These are phyloP conservation scores for Ceriops decandra DNA, from an alignment of 345 rosid genomes.

Conservation along the genomic window DNA sequence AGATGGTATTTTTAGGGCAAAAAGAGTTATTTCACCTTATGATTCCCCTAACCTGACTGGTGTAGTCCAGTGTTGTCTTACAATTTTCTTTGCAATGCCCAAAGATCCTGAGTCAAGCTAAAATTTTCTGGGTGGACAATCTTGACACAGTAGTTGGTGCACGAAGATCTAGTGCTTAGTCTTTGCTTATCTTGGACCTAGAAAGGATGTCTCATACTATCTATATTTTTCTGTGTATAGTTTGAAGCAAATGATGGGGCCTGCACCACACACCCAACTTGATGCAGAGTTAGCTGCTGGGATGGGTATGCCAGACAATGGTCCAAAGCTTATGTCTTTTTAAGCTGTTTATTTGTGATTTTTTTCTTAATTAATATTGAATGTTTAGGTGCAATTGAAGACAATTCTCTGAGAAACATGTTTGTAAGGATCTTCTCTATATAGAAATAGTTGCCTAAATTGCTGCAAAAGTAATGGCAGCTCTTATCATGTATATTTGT, in stretches of 20 bases:
- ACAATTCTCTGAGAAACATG: no score
- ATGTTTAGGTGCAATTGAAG: not conserved
- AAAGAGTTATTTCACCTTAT: no score
- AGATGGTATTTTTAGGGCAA: no score
- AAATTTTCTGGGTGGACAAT: not conserved
- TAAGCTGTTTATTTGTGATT: conserved; percentile 26
- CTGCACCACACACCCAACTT: conserved; percentile 86
- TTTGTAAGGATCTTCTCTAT: not conserved
- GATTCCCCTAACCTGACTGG: not conserved
- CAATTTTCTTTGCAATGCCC: not conserved
- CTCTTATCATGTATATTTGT: not conserved
- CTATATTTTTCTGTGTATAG: conserved; percentile 37
- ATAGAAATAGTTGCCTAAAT: not conserved
- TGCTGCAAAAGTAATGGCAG: not conserved
- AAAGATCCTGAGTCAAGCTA: not conserved
- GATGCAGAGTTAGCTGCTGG: conserved; percentile 94
- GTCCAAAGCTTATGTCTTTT: conserved; percentile 62
- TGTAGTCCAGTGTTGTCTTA: no score
- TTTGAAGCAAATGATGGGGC: conserved; percentile 66
- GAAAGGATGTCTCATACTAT: conserved; percentile 6
- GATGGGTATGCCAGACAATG: conserved; percentile 97
- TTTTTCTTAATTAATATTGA: not conserved
- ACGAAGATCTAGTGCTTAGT: not conserved
- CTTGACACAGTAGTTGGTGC: not conserved
- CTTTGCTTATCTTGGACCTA: not conserved